A percentile compares a stretch with the other conserved stretches of the same genome.
These are phyloP conservation scores for Paramecium pentaurelia DNA, from an alignment of 73 alveolate species.

Conservation along the genomic window DNA sequence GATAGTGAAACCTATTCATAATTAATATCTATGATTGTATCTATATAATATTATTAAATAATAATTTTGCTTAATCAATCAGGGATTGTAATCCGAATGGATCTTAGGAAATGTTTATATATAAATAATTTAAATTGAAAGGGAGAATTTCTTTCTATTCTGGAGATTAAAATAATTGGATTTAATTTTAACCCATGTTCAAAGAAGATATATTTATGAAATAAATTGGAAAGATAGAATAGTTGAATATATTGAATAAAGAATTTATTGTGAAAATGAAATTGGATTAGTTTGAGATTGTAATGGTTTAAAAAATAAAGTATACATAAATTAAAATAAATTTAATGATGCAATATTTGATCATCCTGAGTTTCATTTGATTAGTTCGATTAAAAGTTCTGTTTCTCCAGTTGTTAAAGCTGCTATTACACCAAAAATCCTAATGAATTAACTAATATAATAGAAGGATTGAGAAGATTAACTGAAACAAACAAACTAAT, in stretches of 20 bases:
- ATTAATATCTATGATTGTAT: slow-evolving; percentile 73
- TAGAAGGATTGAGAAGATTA: slow-evolving; percentile 96
- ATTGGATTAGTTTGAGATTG: slow-evolving; percentile 81
- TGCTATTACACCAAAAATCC: slow-evolving; percentile 95
- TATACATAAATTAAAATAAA: too few species aligned
- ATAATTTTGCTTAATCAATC: slow-evolving; percentile 87
- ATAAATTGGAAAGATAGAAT: slow-evolving; percentile 75
- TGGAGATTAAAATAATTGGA: slow-evolving; percentile 94
- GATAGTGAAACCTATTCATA: slow-evolving; percentile 88
- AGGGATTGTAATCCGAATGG: slow-evolving; percentile 95
- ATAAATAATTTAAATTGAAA: slow-evolving; percentile 92
- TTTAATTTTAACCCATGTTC: slow-evolving; percentile 82
- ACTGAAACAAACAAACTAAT: slow-evolving; percentile 95
- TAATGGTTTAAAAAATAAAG: slow-evolving; percentile 43
- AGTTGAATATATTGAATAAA: slow-evolving; percentile 57
- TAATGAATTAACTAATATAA: slow-evolving; percentile 95
- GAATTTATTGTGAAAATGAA: slow-evolving; percentile 91
- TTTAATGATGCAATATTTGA: slow-evolving; percentile 63
- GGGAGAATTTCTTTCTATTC: slow-evolving; percentile 88
- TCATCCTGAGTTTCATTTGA: slow-evolving; percentile 46
- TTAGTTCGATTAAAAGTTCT: slow-evolving; percentile 65
- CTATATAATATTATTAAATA: slow-evolving; percentile 91
- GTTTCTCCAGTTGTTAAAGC: slow-evolving; percentile 68
- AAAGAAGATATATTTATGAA: slow-evolving; percentile 80
- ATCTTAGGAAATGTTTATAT: slow-evolving; percentile 91